phyloP scores from a whole-genome alignment of 495 filamentous ascomycete genomes.

The Penicillium egyptiacum region DNA sequence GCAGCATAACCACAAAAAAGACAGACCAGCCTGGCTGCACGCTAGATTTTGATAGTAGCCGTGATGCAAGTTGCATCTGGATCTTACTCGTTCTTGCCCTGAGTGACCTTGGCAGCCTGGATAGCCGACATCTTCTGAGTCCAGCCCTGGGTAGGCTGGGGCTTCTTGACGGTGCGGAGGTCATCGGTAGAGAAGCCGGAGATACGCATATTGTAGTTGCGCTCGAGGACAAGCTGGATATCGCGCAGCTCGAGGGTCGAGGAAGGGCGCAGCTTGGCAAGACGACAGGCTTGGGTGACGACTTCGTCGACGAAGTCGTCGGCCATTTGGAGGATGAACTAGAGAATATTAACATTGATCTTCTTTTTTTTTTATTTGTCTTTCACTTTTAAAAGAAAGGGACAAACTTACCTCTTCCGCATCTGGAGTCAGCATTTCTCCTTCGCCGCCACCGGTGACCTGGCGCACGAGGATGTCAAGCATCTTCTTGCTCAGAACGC shows the following conservation, averaged over 20 bases:
- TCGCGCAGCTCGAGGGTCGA: constrained; percentile 89
- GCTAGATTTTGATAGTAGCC: background rate
- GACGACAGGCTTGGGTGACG: constrained; percentile 78
- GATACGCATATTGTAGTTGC: constrained; percentile 96
- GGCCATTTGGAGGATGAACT: constrained; percentile 86
- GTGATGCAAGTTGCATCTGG: background rate
- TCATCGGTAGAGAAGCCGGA: constrained; percentile 94
- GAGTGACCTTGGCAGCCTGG: constrained; percentile 79
- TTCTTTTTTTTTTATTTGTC: background rate
- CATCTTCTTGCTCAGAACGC: constrained; percentile 92
- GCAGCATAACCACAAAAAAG: background rate
- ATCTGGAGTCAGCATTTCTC: constrained; percentile 75
- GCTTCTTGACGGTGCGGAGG: constrained; percentile 87
- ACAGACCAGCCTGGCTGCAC: background rate
- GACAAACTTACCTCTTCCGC: constrained; percentile 78
- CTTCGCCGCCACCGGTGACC: constrained; percentile 78
- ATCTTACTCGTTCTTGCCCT: constrained; percentile 44
- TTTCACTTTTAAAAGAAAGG: background rate
- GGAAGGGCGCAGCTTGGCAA: constrained; percentile 88
- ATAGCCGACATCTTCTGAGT: constrained; percentile 95
- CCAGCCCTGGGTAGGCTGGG: constrained; percentile 82
- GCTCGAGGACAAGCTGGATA: constrained; percentile 90
- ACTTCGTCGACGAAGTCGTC: constrained; percentile 95
- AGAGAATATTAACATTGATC: constrained; percentile 17
- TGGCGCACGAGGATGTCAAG: constrained; percentile 92